Evolutionary conservation across 2,329 filamentous ascomycete genomes (phyloP).

Genomic region (Apiospora phragmitis): DNA sequence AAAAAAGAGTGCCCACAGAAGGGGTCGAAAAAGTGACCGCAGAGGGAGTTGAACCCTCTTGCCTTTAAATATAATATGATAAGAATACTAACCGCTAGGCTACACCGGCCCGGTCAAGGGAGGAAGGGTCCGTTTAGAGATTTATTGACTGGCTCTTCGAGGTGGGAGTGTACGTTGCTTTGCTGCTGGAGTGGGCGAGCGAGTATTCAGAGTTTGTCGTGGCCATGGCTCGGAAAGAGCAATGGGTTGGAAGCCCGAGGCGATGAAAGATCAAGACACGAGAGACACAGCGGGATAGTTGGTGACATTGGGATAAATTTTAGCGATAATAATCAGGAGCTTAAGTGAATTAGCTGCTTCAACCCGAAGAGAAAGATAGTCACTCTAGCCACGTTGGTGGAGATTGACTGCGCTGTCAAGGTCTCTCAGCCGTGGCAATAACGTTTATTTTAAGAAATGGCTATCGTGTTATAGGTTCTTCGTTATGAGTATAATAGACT

Average conservation of each 20-base stretch:
- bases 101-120: neutral
- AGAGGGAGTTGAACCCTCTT: slow-evolving; percentile 3
- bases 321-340: neutral
- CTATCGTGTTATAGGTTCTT: neutral
- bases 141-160: neutral
- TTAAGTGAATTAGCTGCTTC: neutral
- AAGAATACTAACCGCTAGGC: neutral
- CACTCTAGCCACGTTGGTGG: neutral
- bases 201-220: neutral
- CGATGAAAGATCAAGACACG: neutral
- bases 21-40: neutral
- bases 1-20: neutral
- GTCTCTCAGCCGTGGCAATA: neutral
- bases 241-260: neutral
- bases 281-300: neutral
- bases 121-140: neutral
- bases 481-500: neutral
- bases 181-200: neutral
- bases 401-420: neutral
- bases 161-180: neutral
- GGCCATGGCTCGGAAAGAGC: neutral
- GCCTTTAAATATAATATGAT: neutral
- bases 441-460: neutral
- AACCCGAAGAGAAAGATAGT: neutral
- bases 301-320: neutral